A percentile compares a stretch with the other conserved stretches of the same genome.
Evolutionary conservation across 208 protist species (phyloP).

Genomic region (Leptomonas pyrrhocoris): DNA sequence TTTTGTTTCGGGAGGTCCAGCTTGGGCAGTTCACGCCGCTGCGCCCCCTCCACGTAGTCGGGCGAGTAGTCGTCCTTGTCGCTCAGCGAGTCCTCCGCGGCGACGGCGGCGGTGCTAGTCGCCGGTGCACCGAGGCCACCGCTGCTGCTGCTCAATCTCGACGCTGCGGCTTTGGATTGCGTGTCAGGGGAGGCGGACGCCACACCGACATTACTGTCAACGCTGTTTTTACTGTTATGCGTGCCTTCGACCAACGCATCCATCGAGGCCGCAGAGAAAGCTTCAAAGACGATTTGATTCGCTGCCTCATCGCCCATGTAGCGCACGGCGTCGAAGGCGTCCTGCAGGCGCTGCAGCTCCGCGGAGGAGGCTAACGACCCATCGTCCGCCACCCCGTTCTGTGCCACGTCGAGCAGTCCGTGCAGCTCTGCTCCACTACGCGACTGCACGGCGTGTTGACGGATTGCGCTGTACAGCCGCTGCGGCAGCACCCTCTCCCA

Average conservation of each 20-base stretch:
- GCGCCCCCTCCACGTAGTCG: slow-evolving; percentile 55
- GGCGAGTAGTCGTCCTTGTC: slow-evolving; percentile 70
- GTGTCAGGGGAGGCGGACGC: not conserved
- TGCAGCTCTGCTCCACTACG: slow-evolving; percentile 65
- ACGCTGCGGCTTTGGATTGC: not conserved
- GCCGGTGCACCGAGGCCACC: too few relatives aligned
- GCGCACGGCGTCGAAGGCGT: slow-evolving; percentile 64
- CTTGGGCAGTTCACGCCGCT: slow-evolving; percentile 56
- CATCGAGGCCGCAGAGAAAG: slow-evolving; percentile 1
- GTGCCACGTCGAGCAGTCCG: slow-evolving; percentile 40
- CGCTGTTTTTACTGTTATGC: not conserved
- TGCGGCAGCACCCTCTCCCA: slow-evolving; percentile 66
- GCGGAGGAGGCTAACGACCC: slow-evolving; percentile 37
- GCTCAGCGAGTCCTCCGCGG: not conserved
- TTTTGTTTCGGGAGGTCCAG: slow-evolving; percentile 36
- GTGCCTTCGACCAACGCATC: slow-evolving; percentile 6
- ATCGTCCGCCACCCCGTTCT: slow-evolving; percentile 24
- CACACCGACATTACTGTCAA: too few relatives aligned
- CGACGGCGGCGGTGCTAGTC: not conserved
- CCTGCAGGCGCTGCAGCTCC: slow-evolving; percentile 57
- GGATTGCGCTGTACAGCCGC: slow-evolving; percentile 43
- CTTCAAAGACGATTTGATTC: slow-evolving; percentile 1
- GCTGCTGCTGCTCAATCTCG: not conserved
- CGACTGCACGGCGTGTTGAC: slow-evolving; percentile 63
- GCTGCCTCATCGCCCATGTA: slow-evolving; percentile 42